These are phyloP conservation scores for Phytophthora ramorum DNA, from an alignment of 352 stramenopile genomes.

Conservation along the genomic window DNA sequence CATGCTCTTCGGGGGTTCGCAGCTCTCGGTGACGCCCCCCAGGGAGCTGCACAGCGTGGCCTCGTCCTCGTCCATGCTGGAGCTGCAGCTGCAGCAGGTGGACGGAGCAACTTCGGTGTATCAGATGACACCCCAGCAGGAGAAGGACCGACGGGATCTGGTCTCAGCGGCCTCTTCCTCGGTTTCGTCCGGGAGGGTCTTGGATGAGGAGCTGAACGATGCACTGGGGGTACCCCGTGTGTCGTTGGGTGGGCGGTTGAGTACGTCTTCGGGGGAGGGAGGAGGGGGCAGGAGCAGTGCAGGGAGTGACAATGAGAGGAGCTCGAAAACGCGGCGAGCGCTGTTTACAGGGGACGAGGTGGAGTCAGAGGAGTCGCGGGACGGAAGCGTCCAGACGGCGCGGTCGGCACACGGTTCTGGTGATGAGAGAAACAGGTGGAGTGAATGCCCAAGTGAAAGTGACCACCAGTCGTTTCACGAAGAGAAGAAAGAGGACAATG, in stretches of 20 bases:
- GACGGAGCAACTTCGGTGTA: neutral
- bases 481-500: conserved; percentile 33
- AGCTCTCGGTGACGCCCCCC: conserved; percentile 26
- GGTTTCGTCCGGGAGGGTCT: conserved; percentile 26
- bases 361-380: neutral
- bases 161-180: conserved; percentile 41
- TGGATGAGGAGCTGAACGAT: conserved; percentile 68
- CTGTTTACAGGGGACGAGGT: conserved; percentile 23
- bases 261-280: conserved; percentile 3
- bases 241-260: neutral
- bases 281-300: neutral
- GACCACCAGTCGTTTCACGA: conserved; percentile 15
- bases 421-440: conserved; percentile 5
- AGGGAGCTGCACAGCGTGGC: neutral
- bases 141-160: conserved; percentile 15
- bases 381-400: neutral
- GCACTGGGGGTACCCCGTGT: conserved; percentile 49
- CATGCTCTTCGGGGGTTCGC: conserved; percentile 57
- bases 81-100: conserved; percentile 2
- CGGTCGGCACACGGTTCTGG: neutral
- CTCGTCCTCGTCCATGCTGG: conserved; percentile 13
- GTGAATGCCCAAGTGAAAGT: conserved; percentile 10
- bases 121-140: conserved; percentile 24
- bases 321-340: conserved; percentile 9
- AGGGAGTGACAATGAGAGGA: conserved; percentile 5